These are phyloP conservation scores for Petunia secreta DNA, from an alignment of 257 asterid genomes.

Conservation along the genomic window DNA sequence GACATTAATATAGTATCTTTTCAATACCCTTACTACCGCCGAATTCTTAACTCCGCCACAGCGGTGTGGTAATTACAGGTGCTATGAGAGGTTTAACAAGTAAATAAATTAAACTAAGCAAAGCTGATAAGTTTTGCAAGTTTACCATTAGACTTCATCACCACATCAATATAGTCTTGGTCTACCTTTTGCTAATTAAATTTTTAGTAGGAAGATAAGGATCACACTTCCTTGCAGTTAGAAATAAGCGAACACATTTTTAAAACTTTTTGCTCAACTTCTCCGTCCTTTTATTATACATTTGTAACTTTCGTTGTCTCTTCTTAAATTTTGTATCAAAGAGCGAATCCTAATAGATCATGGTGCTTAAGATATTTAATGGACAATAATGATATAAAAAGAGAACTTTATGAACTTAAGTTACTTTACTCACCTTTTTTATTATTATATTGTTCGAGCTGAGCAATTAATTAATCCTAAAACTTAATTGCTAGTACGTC, in stretches of 20 bases:
- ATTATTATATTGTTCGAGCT: neutral
- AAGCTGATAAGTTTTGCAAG: neutral
- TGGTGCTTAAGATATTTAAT: conserved; percentile 4
- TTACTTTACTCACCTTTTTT: neutral
- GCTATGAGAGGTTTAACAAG: neutral
- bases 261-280: neutral
- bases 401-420: neutral
- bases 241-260: neutral
- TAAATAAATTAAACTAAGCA: neutral
- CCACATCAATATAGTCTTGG: neutral
- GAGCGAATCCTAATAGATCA: neutral
- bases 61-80: too few species aligned
- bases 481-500: neutral
- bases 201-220: neutral
- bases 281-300: neutral
- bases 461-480: neutral
- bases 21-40: too few species aligned
- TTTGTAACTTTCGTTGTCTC: neutral
- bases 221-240: neutral
- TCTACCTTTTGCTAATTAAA: neutral
- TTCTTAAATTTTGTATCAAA: neutral
- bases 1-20: too few species aligned
- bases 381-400: neutral
- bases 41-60: too few species aligned
- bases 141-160: neutral